Conservation (phyloP, 345 rosid species). For the Populus tremula region DNA sequence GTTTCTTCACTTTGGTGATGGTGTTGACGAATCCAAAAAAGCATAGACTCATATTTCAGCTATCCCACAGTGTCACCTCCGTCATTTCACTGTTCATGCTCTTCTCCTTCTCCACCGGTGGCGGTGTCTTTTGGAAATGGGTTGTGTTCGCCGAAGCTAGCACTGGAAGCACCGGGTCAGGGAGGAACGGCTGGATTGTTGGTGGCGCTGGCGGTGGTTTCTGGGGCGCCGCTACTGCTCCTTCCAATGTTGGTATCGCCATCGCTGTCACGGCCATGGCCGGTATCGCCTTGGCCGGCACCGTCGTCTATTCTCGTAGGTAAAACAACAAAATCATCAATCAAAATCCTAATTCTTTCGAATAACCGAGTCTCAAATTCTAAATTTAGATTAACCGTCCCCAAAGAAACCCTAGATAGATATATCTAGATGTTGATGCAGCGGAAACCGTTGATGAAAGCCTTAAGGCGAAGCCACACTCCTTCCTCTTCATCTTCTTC, state of each 20-base stretch:
- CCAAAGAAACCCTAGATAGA: neutral
- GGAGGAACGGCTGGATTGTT: slow-evolving; percentile 10
- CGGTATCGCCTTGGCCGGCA: slow-evolving; percentile 65
- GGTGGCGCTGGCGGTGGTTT: slow-evolving; percentile 45
- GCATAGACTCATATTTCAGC: neutral
- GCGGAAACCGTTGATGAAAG: slow-evolving; percentile 53
- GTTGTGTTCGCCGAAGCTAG: slow-evolving; percentile 44
- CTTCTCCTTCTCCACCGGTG: slow-evolving; percentile 35
- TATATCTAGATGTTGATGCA: slow-evolving; percentile 38
- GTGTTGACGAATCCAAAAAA: slow-evolving; percentile 25
- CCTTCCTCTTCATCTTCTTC: slow-evolving; percentile 42
- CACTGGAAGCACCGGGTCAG: slow-evolving; percentile 32
- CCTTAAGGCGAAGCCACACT: slow-evolving; percentile 57
- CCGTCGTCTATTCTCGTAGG: slow-evolving; percentile 64
- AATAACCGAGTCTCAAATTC: neutral
- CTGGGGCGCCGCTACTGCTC: slow-evolving; percentile 35
- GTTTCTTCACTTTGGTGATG: slow-evolving; percentile 42
- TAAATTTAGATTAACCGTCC: neutral
- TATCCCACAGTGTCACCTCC: neutral
- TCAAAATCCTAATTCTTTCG: neutral
- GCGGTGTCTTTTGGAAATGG: slow-evolving; percentile 37
- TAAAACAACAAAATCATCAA: slow-evolving; percentile 15
- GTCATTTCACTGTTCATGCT: slow-evolving; percentile 40
- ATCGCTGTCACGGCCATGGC: slow-evolving; percentile 73
- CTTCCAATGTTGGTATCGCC: slow-evolving; percentile 55